phyloP scores from a whole-genome alignment of 495 filamentous ascomycete genomes.

The Penicillium roqueforti region DNA sequence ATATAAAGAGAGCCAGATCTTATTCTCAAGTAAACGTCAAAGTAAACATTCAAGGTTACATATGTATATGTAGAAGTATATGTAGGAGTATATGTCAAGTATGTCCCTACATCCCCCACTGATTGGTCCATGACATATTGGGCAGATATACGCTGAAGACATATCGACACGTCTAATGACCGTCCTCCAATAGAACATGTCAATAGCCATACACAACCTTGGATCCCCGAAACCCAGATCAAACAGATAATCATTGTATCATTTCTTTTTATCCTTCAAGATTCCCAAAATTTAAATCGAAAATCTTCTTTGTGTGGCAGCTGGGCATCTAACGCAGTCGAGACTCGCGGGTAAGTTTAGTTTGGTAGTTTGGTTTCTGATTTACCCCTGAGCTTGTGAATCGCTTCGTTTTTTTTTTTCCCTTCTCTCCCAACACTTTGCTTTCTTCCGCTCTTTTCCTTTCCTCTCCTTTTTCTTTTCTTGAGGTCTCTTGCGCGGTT shows the following conservation, averaged over 20 bases:
- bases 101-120: not conserved
- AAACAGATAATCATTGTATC: slow-evolving; percentile 27
- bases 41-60: too few species aligned
- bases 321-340: slow-evolving; percentile 8
- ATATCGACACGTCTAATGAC: slow-evolving; percentile 5
- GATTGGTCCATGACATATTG: not conserved
- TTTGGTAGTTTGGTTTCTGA: slow-evolving; percentile 9
- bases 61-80: not conserved
- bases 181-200: not conserved
- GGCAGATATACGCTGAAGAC: not conserved
- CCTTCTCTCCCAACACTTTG: slow-evolving; percentile 9
- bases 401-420: slow-evolving; percentile 13
- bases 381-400: slow-evolving; percentile 20
- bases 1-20: not conserved
- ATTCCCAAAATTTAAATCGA: too few species aligned
- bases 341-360: slow-evolving; percentile 15
- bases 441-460: slow-evolving; percentile 6
- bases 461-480: slow-evolving; percentile 5
- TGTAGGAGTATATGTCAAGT: not conserved
- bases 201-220: slow-evolving; percentile 7
- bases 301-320: slow-evolving; percentile 8
- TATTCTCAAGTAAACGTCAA: too few species aligned
- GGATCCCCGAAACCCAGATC: slow-evolving; percentile 12
- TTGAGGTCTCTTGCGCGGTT: not conserved
- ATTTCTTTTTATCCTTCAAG: too few species aligned